A percentile compares a stretch with the other conserved stretches of the same genome.
Evolutionary conservation across 2,329 filamentous ascomycete genomes (phyloP).

Genomic region (Leptographium wingfieldii): DNA sequence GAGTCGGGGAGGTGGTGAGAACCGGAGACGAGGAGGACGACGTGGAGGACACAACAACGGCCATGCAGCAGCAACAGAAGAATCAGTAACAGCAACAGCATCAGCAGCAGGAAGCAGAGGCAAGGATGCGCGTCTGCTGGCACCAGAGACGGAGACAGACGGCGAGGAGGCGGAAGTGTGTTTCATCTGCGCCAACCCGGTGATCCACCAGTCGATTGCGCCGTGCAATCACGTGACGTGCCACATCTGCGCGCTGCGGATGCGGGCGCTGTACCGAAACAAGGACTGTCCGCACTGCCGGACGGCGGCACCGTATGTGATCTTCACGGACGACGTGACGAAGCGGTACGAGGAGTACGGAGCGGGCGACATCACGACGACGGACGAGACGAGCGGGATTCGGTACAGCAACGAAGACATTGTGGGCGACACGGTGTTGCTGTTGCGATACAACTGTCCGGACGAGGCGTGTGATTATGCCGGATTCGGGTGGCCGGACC

Average conservation of each 20-base stretch:
- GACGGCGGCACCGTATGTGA: constrained; percentile 65
- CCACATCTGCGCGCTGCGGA: constrained; percentile 83
- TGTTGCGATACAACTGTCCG: constrained; percentile 91
- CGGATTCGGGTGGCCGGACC: constrained; percentile 50
- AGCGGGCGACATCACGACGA: constrained; percentile 57
- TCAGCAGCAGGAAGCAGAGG: neutral
- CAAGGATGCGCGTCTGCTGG: neutral
- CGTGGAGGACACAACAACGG: too few species aligned
- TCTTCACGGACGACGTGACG: constrained; percentile 76
- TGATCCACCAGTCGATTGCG: constrained; percentile 76
- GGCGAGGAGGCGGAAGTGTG: constrained; percentile 63
- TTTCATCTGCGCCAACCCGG: constrained; percentile 91
- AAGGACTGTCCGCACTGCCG: constrained; percentile 95
- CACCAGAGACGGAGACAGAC: constrained; percentile 2
- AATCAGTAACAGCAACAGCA: neutral
- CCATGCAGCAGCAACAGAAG: constrained; percentile 4
- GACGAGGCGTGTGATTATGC: constrained; percentile 69
- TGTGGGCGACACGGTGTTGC: constrained; percentile 75
- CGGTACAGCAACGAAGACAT: constrained; percentile 82
- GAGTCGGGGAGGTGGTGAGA: neutral
- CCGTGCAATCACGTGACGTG: constrained; percentile 96
- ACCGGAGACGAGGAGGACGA: neutral
- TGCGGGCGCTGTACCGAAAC: constrained; percentile 90
- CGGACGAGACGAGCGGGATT: constrained; percentile 80
- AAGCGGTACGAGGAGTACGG: constrained; percentile 82